A percentile compares a stretch with the other conserved stretches of the same genome.
Evolutionary conservation across 495 filamentous ascomycete genomes (phyloP).

Genomic region (Apiosordaria backusii): DNA sequence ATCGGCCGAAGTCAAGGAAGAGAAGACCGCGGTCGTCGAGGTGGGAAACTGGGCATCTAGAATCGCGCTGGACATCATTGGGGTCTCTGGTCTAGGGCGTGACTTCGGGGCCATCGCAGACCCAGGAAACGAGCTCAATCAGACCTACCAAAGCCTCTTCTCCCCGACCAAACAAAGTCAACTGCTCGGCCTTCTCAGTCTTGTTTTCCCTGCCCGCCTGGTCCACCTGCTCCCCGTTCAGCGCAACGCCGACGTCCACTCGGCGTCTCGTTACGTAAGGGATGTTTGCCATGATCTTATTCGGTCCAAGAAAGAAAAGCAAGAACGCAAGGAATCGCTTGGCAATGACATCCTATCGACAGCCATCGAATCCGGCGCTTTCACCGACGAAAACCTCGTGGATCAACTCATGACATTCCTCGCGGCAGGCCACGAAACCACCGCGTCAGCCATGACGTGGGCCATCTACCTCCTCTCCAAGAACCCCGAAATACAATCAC

Average conservation of each 20-base stretch:
- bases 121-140: constrained; percentile 58
- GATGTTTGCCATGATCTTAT: constrained; percentile 63
- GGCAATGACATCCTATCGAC: constrained; percentile 81
- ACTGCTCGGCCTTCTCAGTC: constrained; percentile 43
- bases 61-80: constrained; percentile 84
- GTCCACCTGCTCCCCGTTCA: constrained; percentile 57
- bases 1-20: constrained; percentile 37
- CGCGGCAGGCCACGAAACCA: constrained; percentile 81
- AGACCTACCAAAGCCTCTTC: constrained; percentile 64
- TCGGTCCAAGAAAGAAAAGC: constrained; percentile 59
- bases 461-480: constrained; percentile 50
- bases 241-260: constrained; percentile 59
- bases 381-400: constrained; percentile 73
- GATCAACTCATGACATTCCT: constrained; percentile 97
- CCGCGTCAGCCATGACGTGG: constrained; percentile 56
- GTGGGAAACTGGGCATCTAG: constrained; percentile 65
- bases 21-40: constrained; percentile 55
- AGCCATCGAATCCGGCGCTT: constrained; percentile 70
- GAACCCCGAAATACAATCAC: constrained; percentile 46
- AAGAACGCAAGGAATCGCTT: constrained; percentile 48
- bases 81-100: constrained; percentile 72
- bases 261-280: constrained; percentile 57
- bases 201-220: constrained; percentile 50
- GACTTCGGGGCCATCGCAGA: constrained; percentile 72
- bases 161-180: constrained; percentile 37